phyloP scores from a whole-genome alignment of 768 basidiomycete genomes.

The Amanita inopinata region DNA sequence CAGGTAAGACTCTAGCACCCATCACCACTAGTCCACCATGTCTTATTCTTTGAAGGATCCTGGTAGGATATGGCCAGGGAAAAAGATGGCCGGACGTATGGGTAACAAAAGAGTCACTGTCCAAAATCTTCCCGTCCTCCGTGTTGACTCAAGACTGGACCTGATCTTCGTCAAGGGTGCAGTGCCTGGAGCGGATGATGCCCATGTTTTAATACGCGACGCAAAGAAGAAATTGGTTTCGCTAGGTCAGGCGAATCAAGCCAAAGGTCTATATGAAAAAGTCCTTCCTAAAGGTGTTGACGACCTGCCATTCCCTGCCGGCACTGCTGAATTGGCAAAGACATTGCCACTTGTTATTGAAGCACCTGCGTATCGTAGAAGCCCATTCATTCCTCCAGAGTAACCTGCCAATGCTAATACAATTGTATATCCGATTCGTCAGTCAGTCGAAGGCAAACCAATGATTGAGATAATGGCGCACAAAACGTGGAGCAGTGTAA shows the following conservation, averaged over 20 bases:
- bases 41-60: slow-evolving; percentile 57
- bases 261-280: slow-evolving; percentile 65
- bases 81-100: slow-evolving; percentile 96
- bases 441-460: too few species aligned
- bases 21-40: slow-evolving; percentile 1
- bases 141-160: slow-evolving; percentile 79
- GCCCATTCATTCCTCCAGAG: slow-evolving; percentile 74
- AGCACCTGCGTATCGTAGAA: slow-evolving; percentile 62
- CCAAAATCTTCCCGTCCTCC: slow-evolving; percentile 84
- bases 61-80: slow-evolving; percentile 92
- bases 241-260: slow-evolving; percentile 51
- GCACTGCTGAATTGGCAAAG: slow-evolving; percentile 67
- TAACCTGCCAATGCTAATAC: slow-evolving; percentile 12
- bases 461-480: too few species aligned
- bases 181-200: slow-evolving; percentile 84
- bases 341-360: slow-evolving; percentile 55
- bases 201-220: slow-evolving; percentile 78
- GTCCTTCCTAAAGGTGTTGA: slow-evolving; percentile 76
- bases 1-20: slow-evolving; percentile 45
- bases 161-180: slow-evolving; percentile 88
- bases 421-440: too few species aligned
- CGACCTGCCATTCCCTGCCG: slow-evolving; percentile 88
- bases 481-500: too few species aligned
- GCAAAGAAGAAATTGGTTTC: slow-evolving; percentile 80
- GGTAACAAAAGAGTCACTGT: slow-evolving; percentile 74